A percentile compares a stretch with the other conserved stretches of the same genome.
phyloP scores from a whole-genome alignment of 257 asterid species.

The Fraxinus pennsylvanica region DNA sequence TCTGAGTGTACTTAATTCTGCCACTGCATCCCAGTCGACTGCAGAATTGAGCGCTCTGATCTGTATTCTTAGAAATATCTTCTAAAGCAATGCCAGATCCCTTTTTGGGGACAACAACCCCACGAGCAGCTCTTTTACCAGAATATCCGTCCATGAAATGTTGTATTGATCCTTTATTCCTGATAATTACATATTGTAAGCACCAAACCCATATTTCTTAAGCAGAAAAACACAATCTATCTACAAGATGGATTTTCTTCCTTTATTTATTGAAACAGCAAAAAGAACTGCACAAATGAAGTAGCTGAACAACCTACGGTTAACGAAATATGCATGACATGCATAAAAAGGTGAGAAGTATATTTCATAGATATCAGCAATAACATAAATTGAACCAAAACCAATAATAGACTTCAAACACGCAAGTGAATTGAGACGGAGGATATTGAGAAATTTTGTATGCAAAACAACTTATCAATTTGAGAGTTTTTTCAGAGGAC shows the following conservation, averaged over 20 bases:
- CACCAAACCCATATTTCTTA: not conserved
- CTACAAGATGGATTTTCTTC: not conserved
- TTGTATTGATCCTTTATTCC: constrained; percentile 19
- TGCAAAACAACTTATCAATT: not conserved
- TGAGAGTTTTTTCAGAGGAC: not conserved
- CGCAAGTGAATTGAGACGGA: not conserved
- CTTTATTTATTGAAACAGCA: not conserved
- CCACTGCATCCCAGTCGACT: constrained; percentile 82
- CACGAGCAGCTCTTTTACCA: constrained; percentile 41
- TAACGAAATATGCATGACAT: not conserved
- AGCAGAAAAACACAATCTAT: not conserved
- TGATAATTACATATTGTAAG: constrained; percentile 21
- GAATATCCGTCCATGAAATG: constrained; percentile 48
- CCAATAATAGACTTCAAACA: not conserved
- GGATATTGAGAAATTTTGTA: not conserved
- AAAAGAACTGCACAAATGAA: not conserved
- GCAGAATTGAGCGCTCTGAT: constrained; percentile 58
- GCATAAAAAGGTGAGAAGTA: not conserved
- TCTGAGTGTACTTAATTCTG: constrained; percentile 50
- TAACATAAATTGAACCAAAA: not conserved
- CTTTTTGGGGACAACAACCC: constrained; percentile 41
- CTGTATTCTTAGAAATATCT: constrained; percentile 35
- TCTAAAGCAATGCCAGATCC: constrained; percentile 32
- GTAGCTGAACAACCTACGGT: not conserved
- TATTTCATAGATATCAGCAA: not conserved